Base-by-base conservation (phyloP, 2,329 filamentous ascomycete genomes). In the Microcyclosporella mali region DNA sequence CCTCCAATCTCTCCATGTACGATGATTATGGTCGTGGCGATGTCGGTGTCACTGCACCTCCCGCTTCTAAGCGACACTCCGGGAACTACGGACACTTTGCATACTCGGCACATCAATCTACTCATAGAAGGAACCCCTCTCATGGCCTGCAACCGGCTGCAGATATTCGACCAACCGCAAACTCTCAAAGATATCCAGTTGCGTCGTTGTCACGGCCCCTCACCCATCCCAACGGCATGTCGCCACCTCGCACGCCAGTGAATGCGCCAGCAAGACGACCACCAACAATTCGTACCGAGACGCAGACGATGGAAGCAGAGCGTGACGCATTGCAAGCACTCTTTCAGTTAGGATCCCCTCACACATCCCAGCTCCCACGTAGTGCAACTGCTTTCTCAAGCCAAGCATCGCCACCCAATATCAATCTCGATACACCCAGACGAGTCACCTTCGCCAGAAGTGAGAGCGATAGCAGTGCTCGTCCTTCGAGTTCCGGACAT, bases 321-420 rank as follows among this genome's bases (percentile, higher is more conserved):
- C 84, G 88, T 57, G 86, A 90, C 56, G 86, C 86, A 4, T 80
- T 90, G 35, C 85, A 89, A 59, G 84, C 84, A 1, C 66, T 92
- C 17, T 70, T 90, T 18, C 88, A 89, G 58, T 84, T 92, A 79
- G 88, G 85, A 57, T 60, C 57, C 32, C 60, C 60, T 17, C 56
- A 57, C 32, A 50, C 47, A n/a, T 56, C 54, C 2, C 56, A 58
- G 31, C 86, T 52, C 15, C 39, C 49, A n/a, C 47, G 46, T 28
- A 54, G 43, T 12, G 39, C 33, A 40, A 48, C 50, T 11, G 39
- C 46, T 35, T 46, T 36, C 18, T 35, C 49, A 29, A 41, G 34
- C 14, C 56, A 57, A 33, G 49, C 47, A 16, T 59, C 56, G 29
- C 57, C 57, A 1, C 41, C 51, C 28, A 46, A 47, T 17, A 41